Conservation (phyloP, 140 eudicot genomes). For the Bidens hawaiensis region DNA sequence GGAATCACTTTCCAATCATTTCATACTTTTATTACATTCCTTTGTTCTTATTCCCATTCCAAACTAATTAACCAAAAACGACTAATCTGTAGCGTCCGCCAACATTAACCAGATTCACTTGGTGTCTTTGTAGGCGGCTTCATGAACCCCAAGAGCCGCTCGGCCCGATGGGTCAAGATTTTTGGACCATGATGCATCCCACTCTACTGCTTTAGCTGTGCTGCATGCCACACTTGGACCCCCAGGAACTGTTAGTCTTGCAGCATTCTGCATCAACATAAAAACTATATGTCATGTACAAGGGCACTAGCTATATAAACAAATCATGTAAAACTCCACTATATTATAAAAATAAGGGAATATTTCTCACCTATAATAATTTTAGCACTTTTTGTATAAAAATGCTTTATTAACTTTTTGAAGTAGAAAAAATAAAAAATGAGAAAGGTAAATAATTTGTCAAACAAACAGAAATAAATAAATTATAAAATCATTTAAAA, state of each 20-base stretch:
- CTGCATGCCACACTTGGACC: conserved; percentile 99
- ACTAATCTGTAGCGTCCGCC: conserved; percentile 8
- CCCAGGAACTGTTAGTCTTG: conserved; percentile 91
- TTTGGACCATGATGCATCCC: conserved; percentile 99
- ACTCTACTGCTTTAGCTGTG: conserved; percentile 94
- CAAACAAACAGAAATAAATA: too few species aligned
- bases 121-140: conserved; percentile 61
- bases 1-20: not conserved
- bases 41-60: not conserved
- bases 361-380: too few species aligned
- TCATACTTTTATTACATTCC: not conserved
- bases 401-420: too few species aligned
- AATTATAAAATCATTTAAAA: too few species aligned
- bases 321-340: too few species aligned
- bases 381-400: too few species aligned
- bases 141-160: conserved; percentile 97
- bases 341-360: too few species aligned
- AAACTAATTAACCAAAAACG: conserved; percentile 3
- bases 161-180: conserved; percentile 97
- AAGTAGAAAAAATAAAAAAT: too few species aligned
- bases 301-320: too few species aligned
- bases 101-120: not conserved
- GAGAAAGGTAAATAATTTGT: too few species aligned
- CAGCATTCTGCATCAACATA: conserved; percentile 58
- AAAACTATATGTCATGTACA: not conserved